These are phyloP conservation scores for Aspergillus sp. DNA, from an alignment of 2,329 filamentous ascomycete species.

Conservation along the genomic window DNA sequence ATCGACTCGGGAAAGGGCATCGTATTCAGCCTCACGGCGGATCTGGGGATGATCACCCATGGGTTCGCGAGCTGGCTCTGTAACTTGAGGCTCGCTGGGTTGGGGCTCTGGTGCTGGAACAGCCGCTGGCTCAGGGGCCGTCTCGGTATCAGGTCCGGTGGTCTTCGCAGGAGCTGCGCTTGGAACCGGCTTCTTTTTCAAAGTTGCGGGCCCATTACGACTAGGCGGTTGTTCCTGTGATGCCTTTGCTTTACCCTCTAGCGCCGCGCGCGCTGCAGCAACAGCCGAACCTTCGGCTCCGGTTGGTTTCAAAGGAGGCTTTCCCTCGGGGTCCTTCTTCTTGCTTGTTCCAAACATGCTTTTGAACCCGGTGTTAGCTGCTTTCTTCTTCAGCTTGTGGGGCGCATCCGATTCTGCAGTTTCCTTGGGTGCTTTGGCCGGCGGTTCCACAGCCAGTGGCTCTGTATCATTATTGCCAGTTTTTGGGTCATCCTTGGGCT, in stretches of 20 bases:
- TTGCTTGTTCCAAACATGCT: conserved; percentile 45
- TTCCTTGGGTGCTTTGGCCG: conserved; percentile 36
- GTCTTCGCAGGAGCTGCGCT: conserved; percentile 12
- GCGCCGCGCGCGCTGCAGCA: conserved; percentile 44
- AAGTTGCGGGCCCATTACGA: conserved; percentile 24
- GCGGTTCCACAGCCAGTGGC: conserved; percentile 27
- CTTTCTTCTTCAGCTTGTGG: conserved; percentile 48
- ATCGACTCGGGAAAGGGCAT: conserved; percentile 61
- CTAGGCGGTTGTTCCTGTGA: conserved; percentile 27
- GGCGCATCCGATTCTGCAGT: conserved; percentile 33
- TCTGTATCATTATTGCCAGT: conserved; percentile 18
- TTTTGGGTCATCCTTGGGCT: conserved; percentile 15
- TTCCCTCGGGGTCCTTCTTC: conserved; percentile 31
- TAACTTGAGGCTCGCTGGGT: conserved; percentile 27
- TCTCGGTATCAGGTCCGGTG: conserved; percentile 10
- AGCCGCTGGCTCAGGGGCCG: conserved; percentile 5
- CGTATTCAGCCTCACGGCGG: conserved; percentile 53
- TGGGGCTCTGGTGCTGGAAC: conserved; percentile 15
- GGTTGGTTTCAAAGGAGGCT: conserved; percentile 34
- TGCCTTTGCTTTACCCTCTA: conserved; percentile 39
- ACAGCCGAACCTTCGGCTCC: conserved; percentile 37
- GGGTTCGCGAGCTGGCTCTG: conserved; percentile 12
- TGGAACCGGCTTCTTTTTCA: conserved; percentile 38
- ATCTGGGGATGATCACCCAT: conserved; percentile 36
- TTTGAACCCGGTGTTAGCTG: conserved; percentile 43